phyloP scores from a whole-genome alignment of 2,329 filamentous ascomycete genomes.

The Neopestalotiopsis rosae region DNA sequence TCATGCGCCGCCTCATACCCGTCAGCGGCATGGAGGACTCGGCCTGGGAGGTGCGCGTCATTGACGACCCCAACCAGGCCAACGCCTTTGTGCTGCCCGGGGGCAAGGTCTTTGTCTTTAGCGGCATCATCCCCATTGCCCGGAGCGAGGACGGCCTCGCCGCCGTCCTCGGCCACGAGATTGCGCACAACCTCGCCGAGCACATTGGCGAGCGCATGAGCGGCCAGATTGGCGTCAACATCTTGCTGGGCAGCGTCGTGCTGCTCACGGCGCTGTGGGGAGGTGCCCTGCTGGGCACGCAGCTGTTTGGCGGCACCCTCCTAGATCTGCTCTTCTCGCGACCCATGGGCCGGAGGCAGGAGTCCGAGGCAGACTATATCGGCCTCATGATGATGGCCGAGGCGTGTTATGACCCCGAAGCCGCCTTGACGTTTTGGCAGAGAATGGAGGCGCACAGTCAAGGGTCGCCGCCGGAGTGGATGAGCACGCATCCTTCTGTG shows the following conservation, averaged over 20 bases:
- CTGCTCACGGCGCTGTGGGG: slow-evolving; percentile 52
- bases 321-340: slow-evolving; percentile 68
- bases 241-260: slow-evolving; percentile 56
- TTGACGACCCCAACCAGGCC: slow-evolving; percentile 65
- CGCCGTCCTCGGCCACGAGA: slow-evolving; percentile 79
- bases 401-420: slow-evolving; percentile 75
- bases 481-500: slow-evolving; percentile 79
- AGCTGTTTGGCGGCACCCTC: slow-evolving; percentile 51
- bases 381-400: slow-evolving; percentile 84
- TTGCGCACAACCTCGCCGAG: slow-evolving; percentile 75
- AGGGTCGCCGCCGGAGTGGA: slow-evolving; percentile 67
- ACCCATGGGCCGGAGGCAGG: slow-evolving; percentile 74
- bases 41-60: slow-evolving; percentile 76
- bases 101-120: slow-evolving; percentile 81
- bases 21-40: slow-evolving; percentile 64
- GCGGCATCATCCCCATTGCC: slow-evolving; percentile 73
- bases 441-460: slow-evolving; percentile 63
- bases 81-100: slow-evolving; percentile 83
- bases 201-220: slow-evolving; percentile 70
- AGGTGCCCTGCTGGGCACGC: slow-evolving; percentile 46
- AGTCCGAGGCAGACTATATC: slow-evolving; percentile 81
- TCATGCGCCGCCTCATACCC: slow-evolving; percentile 71
- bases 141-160: slow-evolving; percentile 72
- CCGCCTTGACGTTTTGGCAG: slow-evolving; percentile 70
- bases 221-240: slow-evolving; percentile 55